Evolutionary conservation across 495 filamentous ascomycete species (phyloP), one percentile per base, ranked within the genome.

Genomic region (Thermothielavioides terrestris): DNA sequence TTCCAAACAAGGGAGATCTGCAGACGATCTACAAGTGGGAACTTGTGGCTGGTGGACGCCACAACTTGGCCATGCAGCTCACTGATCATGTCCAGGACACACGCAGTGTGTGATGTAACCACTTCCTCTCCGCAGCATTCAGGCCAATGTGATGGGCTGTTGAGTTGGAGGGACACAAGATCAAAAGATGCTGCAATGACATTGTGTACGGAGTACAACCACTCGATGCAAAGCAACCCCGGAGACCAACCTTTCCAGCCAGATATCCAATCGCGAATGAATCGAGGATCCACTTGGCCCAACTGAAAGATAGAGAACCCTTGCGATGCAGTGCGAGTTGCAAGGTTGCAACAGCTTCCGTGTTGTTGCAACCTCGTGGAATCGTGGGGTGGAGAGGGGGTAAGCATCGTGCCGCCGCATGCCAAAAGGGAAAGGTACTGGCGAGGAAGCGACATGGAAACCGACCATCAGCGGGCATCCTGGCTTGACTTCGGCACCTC

Each of bases 351-450:
- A 9, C 17, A 9, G 17, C 17, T 21, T 27, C 34, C 15, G 22
- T 36, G 30, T 36, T 36, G 8, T 42, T 15, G 10, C 25, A 7
- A 28, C 9, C 22, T n/a, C 15, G 14, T 14, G 28, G 28, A n/a
- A 30, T 30, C 31, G 41, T 11, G 25, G 4, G 17, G 23, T 8
- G 5, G 23, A 6, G 17, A 26, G 12, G 22, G 11, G 25, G 3
- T 18, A 23, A 10, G 12, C 14, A 28, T n/a, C n/a, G 10, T 31
- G 41, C 27, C 25, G 15, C 6, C 40, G 4, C 3, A 5, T 18
- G 27, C 44, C 8, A 39, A 17, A 48, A 28, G 39, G 45, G 45
- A 48, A 48, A 26, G 45, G 38, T 23, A 22, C n/a, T 22, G 34
- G 15, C 14, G 21, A 6, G n/a, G 23, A 38, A n/a, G n/a, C n/a